Conservation (phyloP, 768 basidiomycete genomes). For the Erythrobasidium yunnanense region DNA sequence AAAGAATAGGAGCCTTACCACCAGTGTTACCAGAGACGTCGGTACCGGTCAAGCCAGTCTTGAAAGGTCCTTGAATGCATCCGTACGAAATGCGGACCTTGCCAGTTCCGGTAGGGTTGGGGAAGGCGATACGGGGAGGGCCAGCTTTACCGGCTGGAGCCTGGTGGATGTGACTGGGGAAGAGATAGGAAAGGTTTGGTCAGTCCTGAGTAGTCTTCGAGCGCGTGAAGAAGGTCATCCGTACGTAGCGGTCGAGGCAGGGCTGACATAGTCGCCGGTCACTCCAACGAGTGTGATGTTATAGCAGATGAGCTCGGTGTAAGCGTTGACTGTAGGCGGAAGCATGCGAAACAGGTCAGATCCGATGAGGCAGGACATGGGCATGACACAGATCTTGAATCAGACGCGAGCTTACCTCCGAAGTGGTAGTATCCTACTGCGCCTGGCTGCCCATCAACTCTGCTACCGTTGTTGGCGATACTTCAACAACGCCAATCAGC, state of each 20-base stretch:
- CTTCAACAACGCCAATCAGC: background rate
- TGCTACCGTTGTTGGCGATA: background rate
- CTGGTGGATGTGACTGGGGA: background rate
- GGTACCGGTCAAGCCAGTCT: slow-evolving; percentile 40
- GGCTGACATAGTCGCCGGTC: background rate
- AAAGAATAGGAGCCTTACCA: no score
- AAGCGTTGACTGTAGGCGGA: no score
- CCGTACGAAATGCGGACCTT: slow-evolving; percentile 37
- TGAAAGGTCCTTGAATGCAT: slow-evolving; percentile 40
- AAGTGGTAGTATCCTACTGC: background rate
- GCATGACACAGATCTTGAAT: no score
- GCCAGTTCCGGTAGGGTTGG: slow-evolving; percentile 40
- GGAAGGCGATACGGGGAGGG: slow-evolving; percentile 41
- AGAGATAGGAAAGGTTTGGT: no score
- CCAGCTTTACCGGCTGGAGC: slow-evolving; percentile 26
- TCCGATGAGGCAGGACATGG: no score
- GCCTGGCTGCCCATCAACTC: background rate
- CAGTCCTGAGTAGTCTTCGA: no score
- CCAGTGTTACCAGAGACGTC: no score
- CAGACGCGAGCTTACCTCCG: no score
- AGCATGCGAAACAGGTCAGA: no score
- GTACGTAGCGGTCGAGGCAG: background rate
- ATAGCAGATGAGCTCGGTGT: background rate
- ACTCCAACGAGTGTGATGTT: background rate
- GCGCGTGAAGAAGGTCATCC: no score